A percentile compares a stretch with the other conserved stretches of the same genome.
Evolutionary conservation across 2,329 filamentous ascomycete species (phyloP).

Genomic region (Diplodia corticola): DNA sequence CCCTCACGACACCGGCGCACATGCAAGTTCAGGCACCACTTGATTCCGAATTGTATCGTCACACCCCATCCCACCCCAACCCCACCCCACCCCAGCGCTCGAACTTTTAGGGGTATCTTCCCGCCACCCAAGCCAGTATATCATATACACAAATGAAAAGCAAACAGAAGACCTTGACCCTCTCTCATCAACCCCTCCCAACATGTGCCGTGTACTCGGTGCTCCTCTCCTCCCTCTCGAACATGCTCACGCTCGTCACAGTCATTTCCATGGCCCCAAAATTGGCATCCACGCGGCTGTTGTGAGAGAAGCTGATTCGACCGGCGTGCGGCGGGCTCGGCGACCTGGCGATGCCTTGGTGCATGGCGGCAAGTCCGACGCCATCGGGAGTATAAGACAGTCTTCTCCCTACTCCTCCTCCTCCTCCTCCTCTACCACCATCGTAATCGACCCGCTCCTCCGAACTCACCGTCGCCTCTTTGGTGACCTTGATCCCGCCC

Average conservation of each 20-base stretch:
- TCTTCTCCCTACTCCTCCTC: not conserved
- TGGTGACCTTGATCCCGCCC: conserved; percentile 8
- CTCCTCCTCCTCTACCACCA: not conserved
- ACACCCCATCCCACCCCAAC: too few relatives aligned
- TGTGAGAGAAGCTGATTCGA: not conserved
- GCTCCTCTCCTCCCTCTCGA: not conserved
- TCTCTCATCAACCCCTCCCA: not conserved
- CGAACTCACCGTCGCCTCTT: not conserved
- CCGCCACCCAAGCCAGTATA: not conserved
- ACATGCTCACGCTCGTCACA: not conserved
- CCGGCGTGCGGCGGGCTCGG: not conserved
- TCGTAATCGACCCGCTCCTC: not conserved
- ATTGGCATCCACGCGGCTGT: not conserved
- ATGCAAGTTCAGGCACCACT: too few relatives aligned
- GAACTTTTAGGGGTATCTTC: not conserved
- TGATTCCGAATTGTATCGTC: not conserved
- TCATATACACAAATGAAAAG: not conserved
- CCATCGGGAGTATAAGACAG: not conserved
- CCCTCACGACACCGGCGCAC: too few relatives aligned
- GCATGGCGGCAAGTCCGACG: not conserved
- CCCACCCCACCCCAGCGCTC: not conserved
- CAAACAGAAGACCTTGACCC: not conserved
- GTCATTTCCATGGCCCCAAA: not conserved
- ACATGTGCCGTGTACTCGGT: conserved; percentile 12
- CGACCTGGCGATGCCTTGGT: not conserved